Evolutionary conservation across 2,329 filamentous ascomycete species (phyloP).

Genomic region (Aspergillus sp.): DNA sequence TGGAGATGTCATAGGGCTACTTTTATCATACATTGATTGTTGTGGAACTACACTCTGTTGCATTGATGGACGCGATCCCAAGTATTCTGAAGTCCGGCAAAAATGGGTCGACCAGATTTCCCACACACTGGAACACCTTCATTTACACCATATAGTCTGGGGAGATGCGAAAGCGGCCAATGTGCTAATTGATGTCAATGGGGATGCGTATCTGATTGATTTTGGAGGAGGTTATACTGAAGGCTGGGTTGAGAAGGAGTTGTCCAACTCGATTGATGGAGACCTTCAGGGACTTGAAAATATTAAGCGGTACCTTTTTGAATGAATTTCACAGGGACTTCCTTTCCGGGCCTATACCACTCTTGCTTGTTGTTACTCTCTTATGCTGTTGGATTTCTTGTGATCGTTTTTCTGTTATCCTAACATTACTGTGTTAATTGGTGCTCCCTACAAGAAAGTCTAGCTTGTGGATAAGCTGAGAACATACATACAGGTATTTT

Average conservation of each 20-base stretch:
- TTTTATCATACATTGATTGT: slow-evolving; percentile 10
- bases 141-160: slow-evolving; percentile 14
- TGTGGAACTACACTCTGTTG: slow-evolving; percentile 4
- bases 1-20: slow-evolving; percentile 6
- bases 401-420: no score
- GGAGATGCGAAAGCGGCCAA: slow-evolving; percentile 23
- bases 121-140: slow-evolving; percentile 6
- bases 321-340: not conserved
- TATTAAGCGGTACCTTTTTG: slow-evolving; percentile 6
- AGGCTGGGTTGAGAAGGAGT: slow-evolving; percentile 17
- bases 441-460: no score
- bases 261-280: slow-evolving; percentile 14
- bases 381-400: no score
- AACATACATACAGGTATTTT: no score
- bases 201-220: slow-evolving; percentile 19
- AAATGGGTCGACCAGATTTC: not conserved
- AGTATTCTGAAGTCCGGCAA: not conserved
- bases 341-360: no score
- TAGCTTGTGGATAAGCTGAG: no score
- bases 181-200: slow-evolving; percentile 18
- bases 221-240: slow-evolving; percentile 22
- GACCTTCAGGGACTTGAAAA: slow-evolving; percentile 13
- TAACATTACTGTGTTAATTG: no score
- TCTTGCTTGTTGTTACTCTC: no score
- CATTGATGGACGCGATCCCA: not conserved